A percentile compares a stretch with the other conserved stretches of the same genome.
These are phyloP conservation scores for Apiospora koreana DNA, from an alignment of 2,329 filamentous ascomycete species.

Conservation along the genomic window DNA sequence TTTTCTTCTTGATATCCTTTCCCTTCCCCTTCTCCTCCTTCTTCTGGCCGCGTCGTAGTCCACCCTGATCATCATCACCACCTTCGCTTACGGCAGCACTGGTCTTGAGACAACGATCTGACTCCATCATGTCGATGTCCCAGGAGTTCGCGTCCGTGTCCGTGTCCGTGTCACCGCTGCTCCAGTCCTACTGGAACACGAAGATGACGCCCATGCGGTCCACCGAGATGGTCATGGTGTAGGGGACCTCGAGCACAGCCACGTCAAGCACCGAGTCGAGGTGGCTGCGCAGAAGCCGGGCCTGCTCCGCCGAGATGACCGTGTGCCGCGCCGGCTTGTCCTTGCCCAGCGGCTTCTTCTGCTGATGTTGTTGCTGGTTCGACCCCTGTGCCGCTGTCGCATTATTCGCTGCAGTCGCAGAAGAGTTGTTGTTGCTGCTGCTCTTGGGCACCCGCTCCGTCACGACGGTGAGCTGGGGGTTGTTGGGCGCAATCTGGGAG, in stretches of 20 bases:
- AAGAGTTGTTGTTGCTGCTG: conserved; percentile 23
- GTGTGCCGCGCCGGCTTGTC: conserved; percentile 69
- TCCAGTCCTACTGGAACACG: conserved; percentile 54
- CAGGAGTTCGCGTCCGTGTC: background rate
- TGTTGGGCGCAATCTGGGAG: conserved; percentile 54
- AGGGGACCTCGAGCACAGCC: conserved; percentile 83
- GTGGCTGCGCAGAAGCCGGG: conserved; percentile 82
- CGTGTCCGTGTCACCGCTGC: background rate
- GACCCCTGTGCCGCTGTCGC: conserved; percentile 27
- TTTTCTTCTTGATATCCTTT: background rate
- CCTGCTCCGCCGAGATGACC: conserved; percentile 85
- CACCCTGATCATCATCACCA: background rate
- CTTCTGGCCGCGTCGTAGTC: background rate
- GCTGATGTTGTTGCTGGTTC: conserved; percentile 21
- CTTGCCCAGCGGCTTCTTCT: conserved; percentile 27
- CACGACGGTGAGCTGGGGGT: conserved; percentile 56
- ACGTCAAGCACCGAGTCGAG: conserved; percentile 87
- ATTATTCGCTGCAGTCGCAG: conserved; percentile 27
- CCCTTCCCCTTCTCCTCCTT: background rate
- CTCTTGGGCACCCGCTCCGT: conserved; percentile 60
- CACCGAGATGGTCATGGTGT: conserved; percentile 88
- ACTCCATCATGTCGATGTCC: background rate
- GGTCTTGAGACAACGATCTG: background rate
- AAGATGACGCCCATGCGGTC: conserved; percentile 89
- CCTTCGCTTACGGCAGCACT: too few species aligned